A percentile compares a stretch with the other conserved stretches of the same genome.
These are phyloP conservation scores for Alternaria incomplexa DNA, from an alignment of 2,329 filamentous ascomycete genomes.

Conservation along the genomic window DNA sequence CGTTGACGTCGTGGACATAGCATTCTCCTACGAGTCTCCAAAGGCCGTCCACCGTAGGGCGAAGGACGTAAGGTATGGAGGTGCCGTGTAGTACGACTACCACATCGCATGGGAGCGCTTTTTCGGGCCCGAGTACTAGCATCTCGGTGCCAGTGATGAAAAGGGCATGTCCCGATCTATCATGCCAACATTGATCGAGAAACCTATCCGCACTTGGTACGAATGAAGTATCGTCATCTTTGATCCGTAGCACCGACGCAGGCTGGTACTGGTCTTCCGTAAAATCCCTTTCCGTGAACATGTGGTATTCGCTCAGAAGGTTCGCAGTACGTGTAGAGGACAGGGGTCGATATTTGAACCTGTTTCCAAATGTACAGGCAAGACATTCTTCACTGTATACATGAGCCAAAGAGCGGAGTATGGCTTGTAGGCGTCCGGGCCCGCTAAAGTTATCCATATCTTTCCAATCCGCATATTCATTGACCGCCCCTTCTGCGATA, in stretches of 20 bases:
- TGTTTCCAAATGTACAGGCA: neutral
- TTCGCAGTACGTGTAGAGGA: neutral
- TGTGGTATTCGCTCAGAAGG: neutral
- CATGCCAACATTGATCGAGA: accelerated
- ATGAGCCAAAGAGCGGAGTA: neutral
- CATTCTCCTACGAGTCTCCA: constrained; percentile 9
- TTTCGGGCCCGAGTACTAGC: neutral
- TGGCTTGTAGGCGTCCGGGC: neutral
- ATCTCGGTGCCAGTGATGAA: neutral
- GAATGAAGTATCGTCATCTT: too few species aligned
- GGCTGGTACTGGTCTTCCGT: neutral
- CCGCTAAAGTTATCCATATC: too few species aligned
- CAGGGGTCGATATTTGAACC: accelerated
- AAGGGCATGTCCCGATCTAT: neutral
- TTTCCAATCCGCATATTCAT: neutral
- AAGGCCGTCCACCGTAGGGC: neutral
- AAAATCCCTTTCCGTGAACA: neutral
- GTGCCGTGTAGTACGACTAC: neutral
- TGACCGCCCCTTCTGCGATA: neutral
- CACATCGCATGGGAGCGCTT: neutral
- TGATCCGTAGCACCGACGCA: too few species aligned
- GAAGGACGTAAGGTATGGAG: neutral
- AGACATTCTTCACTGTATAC: neutral
- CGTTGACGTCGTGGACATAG: constrained; percentile 1
- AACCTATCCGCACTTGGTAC: too few species aligned